phyloP scores from a whole-genome alignment of 768 basidiomycete genomes.

The Lentinula raphanica region DNA sequence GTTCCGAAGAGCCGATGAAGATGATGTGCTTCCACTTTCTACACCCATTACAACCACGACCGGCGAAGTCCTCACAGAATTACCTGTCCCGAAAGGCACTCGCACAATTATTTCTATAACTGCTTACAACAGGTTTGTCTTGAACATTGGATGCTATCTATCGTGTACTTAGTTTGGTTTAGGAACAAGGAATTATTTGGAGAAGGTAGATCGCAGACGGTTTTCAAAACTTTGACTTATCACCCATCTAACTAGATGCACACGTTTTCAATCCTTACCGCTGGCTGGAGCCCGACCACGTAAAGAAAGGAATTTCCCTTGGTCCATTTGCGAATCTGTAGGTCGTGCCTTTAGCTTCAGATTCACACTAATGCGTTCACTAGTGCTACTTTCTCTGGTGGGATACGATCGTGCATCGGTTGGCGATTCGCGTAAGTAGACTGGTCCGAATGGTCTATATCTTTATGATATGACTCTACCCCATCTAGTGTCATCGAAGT shows the following conservation, averaged over 20 bases:
- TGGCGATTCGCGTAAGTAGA: slow-evolving; percentile 24
- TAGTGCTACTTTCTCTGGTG: slow-evolving; percentile 22
- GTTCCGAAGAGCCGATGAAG: slow-evolving; percentile 34
- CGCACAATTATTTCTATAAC: slow-evolving; percentile 28
- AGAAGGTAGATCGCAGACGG: neutral
- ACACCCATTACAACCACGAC: slow-evolving; percentile 27
- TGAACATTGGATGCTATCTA: slow-evolving; percentile 24
- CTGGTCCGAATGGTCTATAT: neutral
- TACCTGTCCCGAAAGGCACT: slow-evolving; percentile 31
- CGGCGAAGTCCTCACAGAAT: slow-evolving; percentile 26
- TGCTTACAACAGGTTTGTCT: slow-evolving; percentile 30
- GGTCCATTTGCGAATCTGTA: slow-evolving; percentile 30
- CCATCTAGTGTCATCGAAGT: slow-evolving; percentile 38
- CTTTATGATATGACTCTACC: neutral
- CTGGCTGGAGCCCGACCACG: slow-evolving; percentile 25
- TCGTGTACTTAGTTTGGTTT: slow-evolving; percentile 18
- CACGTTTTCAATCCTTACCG: slow-evolving; percentile 35
- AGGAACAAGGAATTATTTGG: slow-evolving; percentile 35
- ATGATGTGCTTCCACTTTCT: slow-evolving; percentile 40
- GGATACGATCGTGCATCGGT: slow-evolving; percentile 21
- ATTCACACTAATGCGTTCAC: neutral
- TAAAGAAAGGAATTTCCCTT: slow-evolving; percentile 22
- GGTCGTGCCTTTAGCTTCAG: slow-evolving; percentile 7
- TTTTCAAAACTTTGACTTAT: neutral
- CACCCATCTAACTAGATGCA: slow-evolving; percentile 24